Evolutionary conservation across 768 basidiomycete species (phyloP).

Genomic region (Butyriboletus loyo): DNA sequence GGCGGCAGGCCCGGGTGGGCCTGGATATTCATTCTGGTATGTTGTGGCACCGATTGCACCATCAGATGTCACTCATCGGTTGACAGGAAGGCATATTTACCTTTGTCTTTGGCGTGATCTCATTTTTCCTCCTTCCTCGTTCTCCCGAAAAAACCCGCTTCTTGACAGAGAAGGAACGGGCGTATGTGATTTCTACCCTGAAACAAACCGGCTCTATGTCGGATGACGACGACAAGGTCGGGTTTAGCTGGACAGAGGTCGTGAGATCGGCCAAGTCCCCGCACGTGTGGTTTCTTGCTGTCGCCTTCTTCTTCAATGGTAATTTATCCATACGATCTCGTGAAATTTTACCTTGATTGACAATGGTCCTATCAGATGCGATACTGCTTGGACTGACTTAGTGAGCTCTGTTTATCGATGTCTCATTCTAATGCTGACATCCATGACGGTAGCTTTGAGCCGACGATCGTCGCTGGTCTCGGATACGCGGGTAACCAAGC

Average conservation of each 20-base stretch:
- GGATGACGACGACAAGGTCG: conserved; percentile 41
- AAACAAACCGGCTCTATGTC: conserved; percentile 31
- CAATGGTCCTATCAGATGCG: conserved; percentile 14
- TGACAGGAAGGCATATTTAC: conserved; percentile 60
- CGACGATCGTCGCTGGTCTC: conserved; percentile 64
- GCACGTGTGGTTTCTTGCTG: conserved; percentile 51
- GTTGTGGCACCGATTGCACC: background rate
- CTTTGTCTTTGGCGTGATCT: conserved; percentile 48
- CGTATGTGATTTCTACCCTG: conserved; percentile 36
- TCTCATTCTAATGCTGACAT: conserved; percentile 35
- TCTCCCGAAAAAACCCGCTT: conserved; percentile 46
- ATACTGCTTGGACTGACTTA: conserved; percentile 17
- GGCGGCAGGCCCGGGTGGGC: conserved; percentile 55
- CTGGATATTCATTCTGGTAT: conserved; percentile 56
- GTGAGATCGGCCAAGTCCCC: conserved; percentile 44
- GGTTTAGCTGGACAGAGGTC: conserved; percentile 59
- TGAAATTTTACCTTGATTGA: background rate
- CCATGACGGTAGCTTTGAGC: conserved; percentile 52
- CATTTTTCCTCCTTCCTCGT: conserved; percentile 49
- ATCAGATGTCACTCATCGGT: background rate
- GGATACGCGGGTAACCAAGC: conserved; percentile 52
- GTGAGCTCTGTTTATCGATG: conserved; percentile 13
- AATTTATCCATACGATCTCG: conserved; percentile 14
- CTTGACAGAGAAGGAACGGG: conserved; percentile 48
- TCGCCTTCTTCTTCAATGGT: conserved; percentile 55